Conservation (phyloP, 2,329 filamentous ascomycete genomes). For the Aspergillus costaricaensis region DNA sequence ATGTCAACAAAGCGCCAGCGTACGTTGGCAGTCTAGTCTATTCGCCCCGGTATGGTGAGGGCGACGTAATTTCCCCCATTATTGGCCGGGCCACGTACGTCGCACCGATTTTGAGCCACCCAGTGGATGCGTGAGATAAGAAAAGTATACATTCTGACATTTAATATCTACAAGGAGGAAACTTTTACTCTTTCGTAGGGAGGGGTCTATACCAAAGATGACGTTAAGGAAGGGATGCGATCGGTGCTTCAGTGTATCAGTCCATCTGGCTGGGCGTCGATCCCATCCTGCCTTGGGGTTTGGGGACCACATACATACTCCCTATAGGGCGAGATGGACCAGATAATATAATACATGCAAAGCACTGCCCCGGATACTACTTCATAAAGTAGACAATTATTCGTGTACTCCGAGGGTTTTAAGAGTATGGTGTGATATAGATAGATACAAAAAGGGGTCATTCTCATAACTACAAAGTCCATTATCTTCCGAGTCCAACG, state of each 20-base stretch:
- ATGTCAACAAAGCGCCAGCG: background rate
- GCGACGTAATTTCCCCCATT: constrained; percentile 4
- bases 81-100: constrained; percentile 13
- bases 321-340: no score
- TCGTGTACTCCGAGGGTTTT: no score
- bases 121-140: background rate
- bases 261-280: constrained; percentile 6
- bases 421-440: no score
- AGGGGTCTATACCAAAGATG: background rate
- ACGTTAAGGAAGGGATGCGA: background rate
- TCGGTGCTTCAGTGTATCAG: background rate
- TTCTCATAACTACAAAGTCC: no score
- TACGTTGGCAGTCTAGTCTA: background rate
- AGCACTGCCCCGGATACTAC: no score
- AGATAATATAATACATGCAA: no score
- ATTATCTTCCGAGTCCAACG: no score
- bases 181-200: background rate
- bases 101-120: background rate
- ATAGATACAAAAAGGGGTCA: no score
- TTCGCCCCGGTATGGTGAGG: background rate
- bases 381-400: no score
- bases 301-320: background rate
- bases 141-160: background rate
- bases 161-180: background rate
- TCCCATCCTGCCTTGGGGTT: constrained; percentile 11